Percentiles rank a stretch among this genome's conserved stretches.
These are phyloP conservation scores for Talaromyces sp. DNA, from an alignment of 2,329 filamentous ascomycete genomes.

Conservation along the genomic window DNA sequence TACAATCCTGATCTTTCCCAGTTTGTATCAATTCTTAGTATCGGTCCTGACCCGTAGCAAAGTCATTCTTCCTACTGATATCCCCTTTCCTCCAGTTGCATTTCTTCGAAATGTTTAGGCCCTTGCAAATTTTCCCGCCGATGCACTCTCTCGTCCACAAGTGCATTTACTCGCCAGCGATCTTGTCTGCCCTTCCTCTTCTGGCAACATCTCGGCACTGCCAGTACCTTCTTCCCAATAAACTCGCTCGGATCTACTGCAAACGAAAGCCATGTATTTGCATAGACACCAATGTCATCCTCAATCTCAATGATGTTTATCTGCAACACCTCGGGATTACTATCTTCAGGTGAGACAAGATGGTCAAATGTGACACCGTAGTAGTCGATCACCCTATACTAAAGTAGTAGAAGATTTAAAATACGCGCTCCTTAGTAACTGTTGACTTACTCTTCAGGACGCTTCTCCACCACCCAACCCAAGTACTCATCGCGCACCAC, in stretches of 20 bases:
- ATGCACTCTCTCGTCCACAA: conserved; percentile 15
- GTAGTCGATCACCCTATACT: background rate
- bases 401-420: background rate
- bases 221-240: conserved; percentile 34
- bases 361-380: background rate
- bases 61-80: background rate
- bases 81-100: background rate
- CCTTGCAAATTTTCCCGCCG: background rate
- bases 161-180: conserved; percentile 27
- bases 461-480: conserved; percentile 13
- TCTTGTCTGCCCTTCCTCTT: conserved; percentile 32
- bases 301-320: conserved; percentile 41
- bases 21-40: too few relatives aligned
- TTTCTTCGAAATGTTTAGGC: background rate
- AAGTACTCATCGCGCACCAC: conserved; percentile 16
- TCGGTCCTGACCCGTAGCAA: too few relatives aligned
- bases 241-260: conserved; percentile 32
- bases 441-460: conserved; percentile 9
- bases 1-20: too few relatives aligned
- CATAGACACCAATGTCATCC: conserved; percentile 27
- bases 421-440: conserved; percentile 12
- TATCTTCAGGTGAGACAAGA: conserved; percentile 12
- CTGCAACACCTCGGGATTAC: conserved; percentile 36
- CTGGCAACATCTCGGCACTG: conserved; percentile 39
- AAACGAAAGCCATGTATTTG: conserved; percentile 29